Percentiles rank a stretch among this genome's conserved stretches.
These are phyloP conservation scores for Lachnellula hyalina DNA, from an alignment of 2,329 filamentous ascomycete species.

Conservation along the genomic window DNA sequence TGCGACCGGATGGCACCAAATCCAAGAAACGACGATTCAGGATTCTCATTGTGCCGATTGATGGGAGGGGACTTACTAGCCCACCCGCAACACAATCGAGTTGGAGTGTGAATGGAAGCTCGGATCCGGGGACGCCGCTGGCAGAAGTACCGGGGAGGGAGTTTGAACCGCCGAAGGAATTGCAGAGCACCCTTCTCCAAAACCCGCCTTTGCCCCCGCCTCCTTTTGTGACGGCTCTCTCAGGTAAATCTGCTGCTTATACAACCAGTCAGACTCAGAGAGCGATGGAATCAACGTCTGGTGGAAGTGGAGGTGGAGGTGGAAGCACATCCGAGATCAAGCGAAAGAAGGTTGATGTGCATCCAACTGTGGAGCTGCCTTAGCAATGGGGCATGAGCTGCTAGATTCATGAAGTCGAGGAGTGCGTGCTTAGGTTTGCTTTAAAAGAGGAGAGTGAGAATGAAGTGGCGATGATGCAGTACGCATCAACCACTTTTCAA, in stretches of 20 bases:
- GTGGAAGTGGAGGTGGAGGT: background rate
- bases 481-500: no score
- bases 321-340: background rate
- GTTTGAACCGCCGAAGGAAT: background rate
- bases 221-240: background rate
- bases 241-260: background rate
- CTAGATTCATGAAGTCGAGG: no score
- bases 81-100: background rate
- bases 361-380: background rate
- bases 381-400: no score
- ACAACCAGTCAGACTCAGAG: background rate
- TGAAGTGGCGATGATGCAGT: no score
- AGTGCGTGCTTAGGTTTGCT: no score
- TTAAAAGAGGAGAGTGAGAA: no score
- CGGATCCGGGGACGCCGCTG: background rate
- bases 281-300: background rate
- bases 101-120: background rate
- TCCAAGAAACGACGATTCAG: conserved; percentile 1
- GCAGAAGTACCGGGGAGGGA: background rate
- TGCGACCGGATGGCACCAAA: background rate
- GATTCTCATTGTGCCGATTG: conserved; percentile 2
- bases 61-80: background rate
- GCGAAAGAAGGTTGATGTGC: background rate
- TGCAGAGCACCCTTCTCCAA: background rate
- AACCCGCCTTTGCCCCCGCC: background rate